A percentile compares a stretch with the other conserved stretches of the same genome.
phyloP scores from a whole-genome alignment of 371 early-diverging fungal genomes.

The Apophysomyces sp. region DNA sequence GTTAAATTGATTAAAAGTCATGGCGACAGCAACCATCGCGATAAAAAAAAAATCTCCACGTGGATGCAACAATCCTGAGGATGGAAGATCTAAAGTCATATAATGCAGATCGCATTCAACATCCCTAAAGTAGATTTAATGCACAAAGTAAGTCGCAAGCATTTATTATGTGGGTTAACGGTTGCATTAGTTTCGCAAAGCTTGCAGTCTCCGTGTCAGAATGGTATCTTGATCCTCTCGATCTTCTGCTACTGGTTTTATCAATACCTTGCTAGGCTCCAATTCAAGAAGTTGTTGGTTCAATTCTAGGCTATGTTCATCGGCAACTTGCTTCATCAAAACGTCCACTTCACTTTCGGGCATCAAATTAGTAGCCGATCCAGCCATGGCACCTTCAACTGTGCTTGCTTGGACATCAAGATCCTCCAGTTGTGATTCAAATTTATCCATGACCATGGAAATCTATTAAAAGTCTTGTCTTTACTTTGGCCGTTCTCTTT shows the following conservation, averaged over 20 bases:
- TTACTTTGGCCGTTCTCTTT: background rate
- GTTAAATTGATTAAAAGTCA: background rate
- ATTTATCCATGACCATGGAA: slow-evolving; percentile 92
- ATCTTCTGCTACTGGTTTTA: slow-evolving; percentile 22
- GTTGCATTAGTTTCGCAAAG: slow-evolving; percentile 33
- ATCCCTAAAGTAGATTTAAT: too few species aligned
- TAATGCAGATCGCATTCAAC: too few species aligned
- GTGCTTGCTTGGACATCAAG: slow-evolving; percentile 90
- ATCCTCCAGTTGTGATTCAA: slow-evolving; percentile 92
- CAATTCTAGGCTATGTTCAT: slow-evolving; percentile 89
- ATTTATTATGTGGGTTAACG: too few species aligned
- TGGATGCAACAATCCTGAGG: background rate
- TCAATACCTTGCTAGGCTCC: slow-evolving; percentile 39
- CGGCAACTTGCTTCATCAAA: slow-evolving; percentile 93
- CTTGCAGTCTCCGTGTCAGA: slow-evolving; percentile 34
- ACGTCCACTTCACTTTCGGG: slow-evolving; percentile 89
- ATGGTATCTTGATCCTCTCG: slow-evolving; percentile 23
- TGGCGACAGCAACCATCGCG: background rate
- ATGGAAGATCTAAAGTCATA: too few species aligned
- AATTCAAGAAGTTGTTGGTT: slow-evolving; percentile 60
- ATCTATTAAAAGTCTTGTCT: slow-evolving; percentile 49
- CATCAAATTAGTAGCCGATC: slow-evolving; percentile 80
- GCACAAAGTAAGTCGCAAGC: too few species aligned
- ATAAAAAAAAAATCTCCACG: background rate
- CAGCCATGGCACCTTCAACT: slow-evolving; percentile 90